Conservation (phyloP, 768 basidiomycete species). For the Russula emetica region DNA sequence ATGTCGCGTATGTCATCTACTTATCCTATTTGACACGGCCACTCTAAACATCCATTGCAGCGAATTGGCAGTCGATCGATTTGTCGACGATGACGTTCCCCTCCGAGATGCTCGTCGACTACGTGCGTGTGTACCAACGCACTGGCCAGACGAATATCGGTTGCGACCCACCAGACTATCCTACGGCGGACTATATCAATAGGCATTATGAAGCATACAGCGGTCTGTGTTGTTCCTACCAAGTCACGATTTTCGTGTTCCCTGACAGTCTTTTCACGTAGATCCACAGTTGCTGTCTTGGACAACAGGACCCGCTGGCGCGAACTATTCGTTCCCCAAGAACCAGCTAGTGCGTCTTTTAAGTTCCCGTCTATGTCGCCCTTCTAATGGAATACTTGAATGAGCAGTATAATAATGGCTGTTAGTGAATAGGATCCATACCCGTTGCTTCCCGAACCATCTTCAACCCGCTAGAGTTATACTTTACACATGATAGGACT, state of each 20-base stretch:
- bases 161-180: constrained; percentile 60
- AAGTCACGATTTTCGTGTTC: background rate
- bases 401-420: constrained; percentile 14
- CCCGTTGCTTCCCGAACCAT: background rate
- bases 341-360: constrained; percentile 27
- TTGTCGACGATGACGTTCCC: constrained; percentile 60
- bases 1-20: constrained; percentile 44
- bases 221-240: constrained; percentile 40
- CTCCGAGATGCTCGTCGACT: constrained; percentile 66
- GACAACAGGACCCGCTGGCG: constrained; percentile 30
- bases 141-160: constrained; percentile 54
- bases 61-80: constrained; percentile 64
- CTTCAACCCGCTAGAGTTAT: constrained; percentile 15
- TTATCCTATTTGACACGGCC: background rate
- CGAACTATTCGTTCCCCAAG: constrained; percentile 36
- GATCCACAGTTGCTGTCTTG: constrained; percentile 36
- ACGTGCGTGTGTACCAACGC: constrained; percentile 77
- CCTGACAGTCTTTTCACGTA: constrained; percentile 17
- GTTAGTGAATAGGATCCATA: constrained; percentile 6
- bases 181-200: constrained; percentile 61
- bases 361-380: background rate
- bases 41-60: constrained; percentile 31
- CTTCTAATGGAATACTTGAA: background rate
- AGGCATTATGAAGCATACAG: constrained; percentile 53
- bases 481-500: constrained; percentile 17